Conservation (phyloP, 345 rosid species). For the Cochlearia excelsa region DNA sequence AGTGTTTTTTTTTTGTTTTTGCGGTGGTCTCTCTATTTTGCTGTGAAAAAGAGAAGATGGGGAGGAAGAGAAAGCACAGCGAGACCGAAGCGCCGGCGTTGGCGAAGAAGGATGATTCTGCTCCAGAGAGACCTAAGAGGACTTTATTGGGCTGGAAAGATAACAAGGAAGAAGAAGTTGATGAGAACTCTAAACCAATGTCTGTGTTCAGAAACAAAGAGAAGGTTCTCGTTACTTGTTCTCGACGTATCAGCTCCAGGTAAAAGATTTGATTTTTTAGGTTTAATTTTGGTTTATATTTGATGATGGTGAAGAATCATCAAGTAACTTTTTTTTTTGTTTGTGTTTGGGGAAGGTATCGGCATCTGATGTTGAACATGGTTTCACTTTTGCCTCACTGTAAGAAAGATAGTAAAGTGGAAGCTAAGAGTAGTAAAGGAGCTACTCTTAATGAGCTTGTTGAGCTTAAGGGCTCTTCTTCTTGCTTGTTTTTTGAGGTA, state of each 20-base stretch:
- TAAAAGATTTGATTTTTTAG: conserved; percentile 12
- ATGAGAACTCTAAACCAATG: conserved; percentile 16
- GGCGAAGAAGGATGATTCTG: conserved; percentile 49
- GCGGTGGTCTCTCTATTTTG: background rate
- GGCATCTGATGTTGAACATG: conserved; percentile 94
- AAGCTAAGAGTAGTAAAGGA: conserved; percentile 73
- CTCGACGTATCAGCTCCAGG: conserved; percentile 95
- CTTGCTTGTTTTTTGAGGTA: conserved; percentile 90
- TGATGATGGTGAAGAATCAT: conserved; percentile 1
- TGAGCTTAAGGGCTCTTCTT: conserved; percentile 82
- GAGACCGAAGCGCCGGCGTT: conserved; percentile 50
- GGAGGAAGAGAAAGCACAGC: conserved; percentile 72
- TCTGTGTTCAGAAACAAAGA: conserved; percentile 80
- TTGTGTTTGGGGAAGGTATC: conserved; percentile 48
- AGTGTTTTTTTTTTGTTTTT: background rate
- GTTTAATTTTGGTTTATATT: background rate
- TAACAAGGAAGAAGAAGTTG: conserved; percentile 42
- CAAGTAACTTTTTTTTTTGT: background rate
- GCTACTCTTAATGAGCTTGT: conserved; percentile 81
- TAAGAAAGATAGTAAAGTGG: conserved; percentile 93
- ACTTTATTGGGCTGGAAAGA: conserved; percentile 88
- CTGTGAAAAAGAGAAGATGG: conserved; percentile 41
- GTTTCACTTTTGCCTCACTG: conserved; percentile 90
- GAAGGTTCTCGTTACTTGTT: conserved; percentile 89
- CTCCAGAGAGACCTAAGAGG: conserved; percentile 64